A percentile compares a stretch with the other conserved stretches of the same genome.
phyloP scores from a whole-genome alignment of 2,329 filamentous ascomycete species.

The Cucurbitaria berberidis region DNA sequence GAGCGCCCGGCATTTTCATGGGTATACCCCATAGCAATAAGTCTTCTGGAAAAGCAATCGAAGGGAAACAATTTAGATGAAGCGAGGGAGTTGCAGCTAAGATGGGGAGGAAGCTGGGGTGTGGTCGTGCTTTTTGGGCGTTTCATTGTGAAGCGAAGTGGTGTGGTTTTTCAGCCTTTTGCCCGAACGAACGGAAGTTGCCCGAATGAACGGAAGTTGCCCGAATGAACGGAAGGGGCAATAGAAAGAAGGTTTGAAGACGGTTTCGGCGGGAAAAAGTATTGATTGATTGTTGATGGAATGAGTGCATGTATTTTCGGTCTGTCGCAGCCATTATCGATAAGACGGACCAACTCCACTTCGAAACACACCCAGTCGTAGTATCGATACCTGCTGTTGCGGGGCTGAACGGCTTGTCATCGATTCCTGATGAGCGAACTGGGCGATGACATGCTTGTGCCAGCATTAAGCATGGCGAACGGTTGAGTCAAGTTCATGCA shows the following conservation, averaged over 20 bases:
- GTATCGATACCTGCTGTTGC: conserved; percentile 20
- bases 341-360: conserved; percentile 6
- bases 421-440: conserved; percentile 15
- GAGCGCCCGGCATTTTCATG: conserved; percentile 7
- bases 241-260: conserved; percentile 14
- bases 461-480: conserved; percentile 24
- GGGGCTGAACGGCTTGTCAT: conserved; percentile 13
- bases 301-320: not conserved
- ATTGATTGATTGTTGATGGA: too few relatives aligned
- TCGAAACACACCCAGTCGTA: conserved; percentile 1
- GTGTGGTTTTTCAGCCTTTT: conserved; percentile 15
- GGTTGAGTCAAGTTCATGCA: conserved; percentile 34
- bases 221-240: not conserved
- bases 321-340: conserved; percentile 21
- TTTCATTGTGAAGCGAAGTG: conserved; percentile 6
- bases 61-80: conserved; percentile 10
- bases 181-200: too few relatives aligned
- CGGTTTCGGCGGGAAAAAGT: too few relatives aligned
- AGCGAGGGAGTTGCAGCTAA: conserved; percentile 5
- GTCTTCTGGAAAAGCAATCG: conserved; percentile 23
- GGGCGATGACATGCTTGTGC: conserved; percentile 15
- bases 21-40: conserved; percentile 12
- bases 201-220: too few relatives aligned
- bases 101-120: conserved; percentile 11
- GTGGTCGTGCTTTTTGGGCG: conserved; percentile 6